Conservation (phyloP, 768 basidiomycete genomes). For the Termitomyces sp. region DNA sequence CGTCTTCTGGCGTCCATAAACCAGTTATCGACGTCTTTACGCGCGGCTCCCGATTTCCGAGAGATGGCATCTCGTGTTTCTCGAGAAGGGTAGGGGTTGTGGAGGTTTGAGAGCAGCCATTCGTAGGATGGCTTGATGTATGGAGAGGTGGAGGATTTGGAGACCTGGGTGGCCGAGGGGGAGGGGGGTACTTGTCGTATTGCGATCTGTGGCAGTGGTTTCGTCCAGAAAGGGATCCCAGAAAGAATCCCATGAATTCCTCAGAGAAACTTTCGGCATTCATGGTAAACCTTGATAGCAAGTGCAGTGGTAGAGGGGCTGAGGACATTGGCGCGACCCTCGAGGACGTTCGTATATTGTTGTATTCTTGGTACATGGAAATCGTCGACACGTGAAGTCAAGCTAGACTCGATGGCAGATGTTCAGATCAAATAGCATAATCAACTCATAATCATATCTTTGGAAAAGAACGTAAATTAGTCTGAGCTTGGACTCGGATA, state of each 20-base stretch:
- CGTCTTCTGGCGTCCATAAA: no score
- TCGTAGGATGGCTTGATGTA: slow-evolving; percentile 16
- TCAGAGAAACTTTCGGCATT: no score
- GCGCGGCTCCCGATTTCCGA: background rate
- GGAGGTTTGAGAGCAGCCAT: slow-evolving; percentile 41
- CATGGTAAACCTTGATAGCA: no score
- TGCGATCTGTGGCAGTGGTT: background rate
- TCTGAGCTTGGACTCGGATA: background rate
- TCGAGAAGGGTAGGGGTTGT: slow-evolving; percentile 45
- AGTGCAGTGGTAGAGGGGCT: background rate
- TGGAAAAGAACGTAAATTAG: background rate
- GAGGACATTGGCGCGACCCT: background rate
- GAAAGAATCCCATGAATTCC: background rate
- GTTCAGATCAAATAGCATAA: no score
- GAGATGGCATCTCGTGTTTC: slow-evolving; percentile 24
- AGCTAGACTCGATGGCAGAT: no score
- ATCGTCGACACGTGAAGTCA: background rate
- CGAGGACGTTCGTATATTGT: background rate
- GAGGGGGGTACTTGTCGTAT: background rate
- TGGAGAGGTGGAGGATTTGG: background rate
- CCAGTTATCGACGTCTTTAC: no score
- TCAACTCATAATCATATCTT: background rate
- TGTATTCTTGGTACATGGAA: background rate
- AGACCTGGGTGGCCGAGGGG: background rate
- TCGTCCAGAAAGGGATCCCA: background rate